Evolutionary conservation across 1,284 basidiomycete species (phyloP).

Genomic region (Cryptococcus sp.): DNA sequence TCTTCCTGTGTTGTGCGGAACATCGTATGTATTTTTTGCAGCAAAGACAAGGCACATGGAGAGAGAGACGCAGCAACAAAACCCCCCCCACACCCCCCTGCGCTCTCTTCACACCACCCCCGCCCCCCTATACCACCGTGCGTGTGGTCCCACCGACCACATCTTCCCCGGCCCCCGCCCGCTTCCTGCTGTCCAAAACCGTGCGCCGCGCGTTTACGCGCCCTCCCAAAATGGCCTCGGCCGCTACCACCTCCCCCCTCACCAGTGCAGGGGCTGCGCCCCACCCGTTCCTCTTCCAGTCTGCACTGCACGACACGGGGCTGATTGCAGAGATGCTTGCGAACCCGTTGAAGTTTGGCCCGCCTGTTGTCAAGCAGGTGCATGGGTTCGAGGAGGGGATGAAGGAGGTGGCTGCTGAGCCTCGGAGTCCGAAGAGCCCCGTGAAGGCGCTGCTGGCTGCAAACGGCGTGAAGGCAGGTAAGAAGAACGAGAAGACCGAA

Average conservation of each 20-base stretch:
- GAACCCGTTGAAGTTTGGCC: constrained; percentile 16
- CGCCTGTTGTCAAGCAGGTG: constrained; percentile 11
- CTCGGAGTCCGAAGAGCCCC: constrained; percentile 13
- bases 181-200: too few relatives aligned
- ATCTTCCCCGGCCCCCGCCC: too few relatives aligned
- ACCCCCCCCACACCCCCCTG: too few relatives aligned
- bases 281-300: constrained; percentile 5
- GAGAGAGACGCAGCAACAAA: too few relatives aligned
- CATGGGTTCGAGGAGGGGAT: constrained; percentile 10
- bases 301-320: constrained; percentile 4
- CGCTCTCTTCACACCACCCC: too few relatives aligned
- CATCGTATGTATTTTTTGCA: too few relatives aligned
- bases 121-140: too few relatives aligned
- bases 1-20: too few relatives aligned
- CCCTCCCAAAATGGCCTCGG: neutral
- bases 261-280: too few relatives aligned
- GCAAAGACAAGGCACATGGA: too few relatives aligned
- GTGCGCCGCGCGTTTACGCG: too few relatives aligned
- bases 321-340: constrained; percentile 19
- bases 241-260: neutral
- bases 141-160: too few relatives aligned
- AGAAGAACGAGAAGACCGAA: neutral
- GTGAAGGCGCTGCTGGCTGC: neutral
- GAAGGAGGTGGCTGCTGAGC: constrained; percentile 20
- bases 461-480: neutral